These are phyloP conservation scores for Polytrichum commune DNA, from an alignment of 225 moss, liverwort and hornwort genomes.

Conservation along the genomic window DNA sequence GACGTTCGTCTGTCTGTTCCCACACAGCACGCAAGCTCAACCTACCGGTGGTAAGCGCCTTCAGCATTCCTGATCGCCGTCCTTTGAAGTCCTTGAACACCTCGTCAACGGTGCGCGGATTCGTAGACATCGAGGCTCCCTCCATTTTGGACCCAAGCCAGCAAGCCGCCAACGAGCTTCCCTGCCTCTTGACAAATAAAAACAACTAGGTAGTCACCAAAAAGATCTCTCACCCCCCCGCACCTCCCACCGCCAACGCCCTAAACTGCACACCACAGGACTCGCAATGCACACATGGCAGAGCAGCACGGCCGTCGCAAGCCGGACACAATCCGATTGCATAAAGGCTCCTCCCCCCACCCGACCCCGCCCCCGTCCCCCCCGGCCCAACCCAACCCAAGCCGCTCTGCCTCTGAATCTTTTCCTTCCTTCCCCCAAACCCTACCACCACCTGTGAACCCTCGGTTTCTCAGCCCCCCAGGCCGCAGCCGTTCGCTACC, in stretches of 20 bases:
- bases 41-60: constrained; percentile 62
- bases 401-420: too few relatives aligned
- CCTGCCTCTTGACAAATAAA: neutral
- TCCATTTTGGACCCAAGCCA: constrained; percentile 34
- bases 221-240: neutral
- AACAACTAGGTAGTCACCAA: neutral
- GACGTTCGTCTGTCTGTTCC: neutral
- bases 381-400: too few relatives aligned
- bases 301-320: neutral
- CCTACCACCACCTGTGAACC: too few relatives aligned
- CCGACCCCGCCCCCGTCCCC: too few relatives aligned
- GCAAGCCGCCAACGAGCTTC: neutral
- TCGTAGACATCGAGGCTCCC: constrained; percentile 61
- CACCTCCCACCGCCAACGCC: neutral
- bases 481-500: too few relatives aligned
- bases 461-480: too few relatives aligned
- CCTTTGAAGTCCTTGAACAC: constrained; percentile 73
- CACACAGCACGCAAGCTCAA: constrained; percentile 1
- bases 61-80: constrained; percentile 71
- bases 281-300: neutral
- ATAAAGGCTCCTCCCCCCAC: too few relatives aligned
- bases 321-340: too few relatives aligned
- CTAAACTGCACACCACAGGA: neutral
- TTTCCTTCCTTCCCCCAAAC: too few relatives aligned
- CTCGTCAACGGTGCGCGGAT: constrained; percentile 66